phyloP scores from a whole-genome alignment of 768 basidiomycete species.

The Podaxis carcinomalis region DNA sequence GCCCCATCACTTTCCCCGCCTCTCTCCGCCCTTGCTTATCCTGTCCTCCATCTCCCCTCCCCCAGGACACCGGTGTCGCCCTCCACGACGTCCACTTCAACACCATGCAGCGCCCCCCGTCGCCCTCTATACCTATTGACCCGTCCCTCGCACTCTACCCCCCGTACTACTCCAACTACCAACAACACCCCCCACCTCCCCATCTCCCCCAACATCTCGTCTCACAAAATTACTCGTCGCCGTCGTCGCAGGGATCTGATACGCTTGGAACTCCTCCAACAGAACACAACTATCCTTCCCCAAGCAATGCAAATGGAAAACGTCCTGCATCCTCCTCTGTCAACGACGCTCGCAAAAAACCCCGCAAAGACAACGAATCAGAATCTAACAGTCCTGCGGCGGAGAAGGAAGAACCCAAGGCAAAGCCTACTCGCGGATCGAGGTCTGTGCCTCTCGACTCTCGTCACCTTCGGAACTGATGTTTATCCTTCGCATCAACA shows the following conservation, averaged over 20 bases:
- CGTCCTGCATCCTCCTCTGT: constrained; percentile 50
- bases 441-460: constrained; percentile 41
- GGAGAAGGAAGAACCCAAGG: constrained; percentile 64
- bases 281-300: constrained; percentile 52
- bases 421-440: constrained; percentile 85
- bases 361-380: constrained; percentile 54
- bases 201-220: constrained; percentile 52
- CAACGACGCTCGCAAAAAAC: constrained; percentile 52
- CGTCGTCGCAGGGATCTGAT: constrained; percentile 78
- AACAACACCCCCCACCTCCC: constrained; percentile 34
- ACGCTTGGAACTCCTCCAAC: constrained; percentile 70
- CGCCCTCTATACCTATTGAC: constrained; percentile 64
- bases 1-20: constrained; percentile 22
- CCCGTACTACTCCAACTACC: constrained; percentile 58
- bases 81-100: constrained; percentile 42
- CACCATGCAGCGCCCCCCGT: constrained; percentile 50
- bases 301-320: constrained; percentile 57
- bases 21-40: constrained; percentile 16
- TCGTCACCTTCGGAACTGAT: background rate
- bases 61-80: constrained; percentile 25
- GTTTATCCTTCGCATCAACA: constrained; percentile 25
- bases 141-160: constrained; percentile 67
- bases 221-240: constrained; percentile 62
- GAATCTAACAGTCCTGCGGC: constrained; percentile 47
- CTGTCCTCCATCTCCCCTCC: constrained; percentile 22